Conservation (phyloP, 2,329 filamentous ascomycete species). For the Ophiosphaerella korrae region DNA sequence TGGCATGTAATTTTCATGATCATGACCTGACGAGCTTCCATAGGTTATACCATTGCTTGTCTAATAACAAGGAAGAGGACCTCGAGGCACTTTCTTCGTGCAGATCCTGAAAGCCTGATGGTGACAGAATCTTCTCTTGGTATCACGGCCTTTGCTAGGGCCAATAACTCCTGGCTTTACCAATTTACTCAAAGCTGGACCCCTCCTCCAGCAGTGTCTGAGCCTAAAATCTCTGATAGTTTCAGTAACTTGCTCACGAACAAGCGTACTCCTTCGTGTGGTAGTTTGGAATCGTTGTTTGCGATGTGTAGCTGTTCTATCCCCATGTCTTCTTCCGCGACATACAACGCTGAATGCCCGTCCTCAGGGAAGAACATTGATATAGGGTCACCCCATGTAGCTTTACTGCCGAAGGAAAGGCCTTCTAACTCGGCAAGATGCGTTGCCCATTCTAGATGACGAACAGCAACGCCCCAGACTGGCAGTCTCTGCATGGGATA, state of each 20-base stretch:
- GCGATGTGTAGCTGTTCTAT: constrained; percentile 7
- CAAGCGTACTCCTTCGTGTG: constrained; percentile 27
- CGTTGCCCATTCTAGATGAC: constrained; percentile 36
- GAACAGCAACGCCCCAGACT: constrained; percentile 40
- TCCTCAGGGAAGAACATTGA: constrained; percentile 36
- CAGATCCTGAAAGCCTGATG: no score
- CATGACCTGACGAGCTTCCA: no score
- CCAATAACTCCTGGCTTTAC: no score
- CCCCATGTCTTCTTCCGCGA: constrained; percentile 11
- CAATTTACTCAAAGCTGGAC: constrained; percentile 3
- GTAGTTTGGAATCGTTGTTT: constrained; percentile 1
- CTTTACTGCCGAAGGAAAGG: constrained; percentile 27
- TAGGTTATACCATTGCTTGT: no score
- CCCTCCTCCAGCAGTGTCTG: constrained; percentile 8
- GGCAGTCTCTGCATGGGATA: constrained; percentile 22
- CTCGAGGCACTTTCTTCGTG: no score
- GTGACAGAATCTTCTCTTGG: no score
- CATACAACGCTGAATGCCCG: constrained; percentile 16
- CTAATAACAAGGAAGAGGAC: no score
- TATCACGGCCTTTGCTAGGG: no score
- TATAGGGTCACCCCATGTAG: constrained; percentile 28
- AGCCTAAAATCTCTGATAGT: constrained; percentile 33
- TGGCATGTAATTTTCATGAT: no score
- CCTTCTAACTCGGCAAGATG: constrained; percentile 34
- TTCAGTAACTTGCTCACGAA: constrained; percentile 31